A percentile compares a stretch with the other conserved stretches of the same genome.
Conservation (phyloP, 305 asterid genomes). For the Fraxinus platypoda region DNA sequence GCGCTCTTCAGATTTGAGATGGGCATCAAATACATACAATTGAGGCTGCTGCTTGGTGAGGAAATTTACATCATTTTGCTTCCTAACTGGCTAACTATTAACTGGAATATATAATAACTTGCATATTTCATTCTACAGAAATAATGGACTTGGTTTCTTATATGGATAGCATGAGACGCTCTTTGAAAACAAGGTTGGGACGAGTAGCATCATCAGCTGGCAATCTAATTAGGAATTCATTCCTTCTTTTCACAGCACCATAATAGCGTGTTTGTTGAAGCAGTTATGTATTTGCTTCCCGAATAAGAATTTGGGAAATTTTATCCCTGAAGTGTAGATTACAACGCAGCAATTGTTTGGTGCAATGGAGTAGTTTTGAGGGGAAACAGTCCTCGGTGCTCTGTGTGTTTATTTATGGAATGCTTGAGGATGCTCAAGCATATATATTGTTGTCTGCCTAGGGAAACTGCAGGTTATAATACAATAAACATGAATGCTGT, state of each 20-base stretch:
- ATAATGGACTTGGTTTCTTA: constrained; percentile 48
- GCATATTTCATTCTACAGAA: constrained; percentile 38
- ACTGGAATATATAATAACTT: not conserved
- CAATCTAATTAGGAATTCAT: constrained; percentile 28
- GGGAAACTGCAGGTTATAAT: not conserved
- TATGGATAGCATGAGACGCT: constrained; percentile 38
- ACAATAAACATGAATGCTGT: not conserved
- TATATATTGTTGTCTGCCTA: not conserved
- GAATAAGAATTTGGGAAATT: not conserved
- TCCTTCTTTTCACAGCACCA: constrained; percentile 8
- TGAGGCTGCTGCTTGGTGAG: constrained; percentile 65
- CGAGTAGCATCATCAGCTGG: constrained; percentile 39
- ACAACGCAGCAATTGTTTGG: not conserved
- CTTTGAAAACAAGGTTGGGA: constrained; percentile 30
- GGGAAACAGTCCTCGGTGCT: not conserved
- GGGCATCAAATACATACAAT: constrained; percentile 45
- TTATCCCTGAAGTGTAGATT: not conserved
- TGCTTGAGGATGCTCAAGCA: not conserved
- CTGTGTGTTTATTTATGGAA: not conserved
- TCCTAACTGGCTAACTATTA: not conserved
- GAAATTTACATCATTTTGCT: not conserved
- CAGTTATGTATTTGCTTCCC: not conserved
- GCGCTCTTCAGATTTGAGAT: constrained; percentile 42
- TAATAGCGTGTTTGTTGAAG: not conserved
- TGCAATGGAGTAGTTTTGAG: not conserved